These are phyloP conservation scores for Ophiostoma sp. DNA, from an alignment of 2,329 filamentous ascomycete genomes.

Conservation along the genomic window DNA sequence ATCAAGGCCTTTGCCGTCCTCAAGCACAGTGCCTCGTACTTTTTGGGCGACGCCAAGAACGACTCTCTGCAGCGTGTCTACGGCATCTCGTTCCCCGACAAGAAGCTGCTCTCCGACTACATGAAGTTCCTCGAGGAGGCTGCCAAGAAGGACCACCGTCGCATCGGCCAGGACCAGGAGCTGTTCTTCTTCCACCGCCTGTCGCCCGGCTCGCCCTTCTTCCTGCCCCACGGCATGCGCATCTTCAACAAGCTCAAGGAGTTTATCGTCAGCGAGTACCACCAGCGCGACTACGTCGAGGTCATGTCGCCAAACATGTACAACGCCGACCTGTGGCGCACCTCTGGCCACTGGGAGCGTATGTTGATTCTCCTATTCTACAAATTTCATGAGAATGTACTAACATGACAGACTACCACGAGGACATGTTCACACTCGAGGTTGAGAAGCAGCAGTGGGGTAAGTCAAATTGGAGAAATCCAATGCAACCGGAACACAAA, in stretches of 20 bases:
- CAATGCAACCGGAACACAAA: background rate
- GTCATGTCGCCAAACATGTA: conserved; percentile 97
- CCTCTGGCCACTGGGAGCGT: conserved; percentile 83
- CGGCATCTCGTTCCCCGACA: conserved; percentile 90
- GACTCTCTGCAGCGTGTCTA: conserved; percentile 96
- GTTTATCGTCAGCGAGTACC: conserved; percentile 82
- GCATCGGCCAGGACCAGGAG: conserved; percentile 91
- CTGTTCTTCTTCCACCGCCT: conserved; percentile 94
- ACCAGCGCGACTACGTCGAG: conserved; percentile 88
- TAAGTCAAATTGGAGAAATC: background rate
- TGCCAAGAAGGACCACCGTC: conserved; percentile 92
- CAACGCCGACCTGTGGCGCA: conserved; percentile 89
- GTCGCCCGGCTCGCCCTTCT: conserved; percentile 91
- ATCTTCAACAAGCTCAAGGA: conserved; percentile 44
- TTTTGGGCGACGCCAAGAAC: conserved; percentile 87
- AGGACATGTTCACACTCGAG: conserved; percentile 78
- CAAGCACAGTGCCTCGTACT: conserved; percentile 66
- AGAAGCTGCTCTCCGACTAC: conserved; percentile 89
- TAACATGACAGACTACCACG: conserved; percentile 59
- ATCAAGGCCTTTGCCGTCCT: conserved; percentile 94
- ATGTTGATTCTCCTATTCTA: background rate
- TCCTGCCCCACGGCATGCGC: conserved; percentile 70
- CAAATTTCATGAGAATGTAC: background rate
- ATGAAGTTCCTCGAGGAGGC: conserved; percentile 94
- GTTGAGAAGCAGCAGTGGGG: conserved; percentile 63